Evolutionary conservation across 2,329 filamentous ascomycete genomes (phyloP).

Genomic region (Sarocladium kiliense): DNA sequence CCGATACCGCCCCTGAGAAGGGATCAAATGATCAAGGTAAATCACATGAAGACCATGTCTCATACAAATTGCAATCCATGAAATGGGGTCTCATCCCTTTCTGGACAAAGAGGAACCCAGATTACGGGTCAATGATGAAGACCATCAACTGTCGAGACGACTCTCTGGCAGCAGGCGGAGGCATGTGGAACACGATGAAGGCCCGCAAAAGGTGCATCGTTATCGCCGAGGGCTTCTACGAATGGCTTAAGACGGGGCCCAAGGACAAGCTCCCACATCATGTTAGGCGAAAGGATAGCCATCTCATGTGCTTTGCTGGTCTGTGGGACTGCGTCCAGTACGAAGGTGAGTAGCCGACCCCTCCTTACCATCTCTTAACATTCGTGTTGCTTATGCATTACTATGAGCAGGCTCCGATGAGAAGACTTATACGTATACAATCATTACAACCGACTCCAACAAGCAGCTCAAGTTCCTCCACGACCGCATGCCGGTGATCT

Average conservation of each 20-base stretch:
- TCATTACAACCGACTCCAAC: conserved; percentile 89
- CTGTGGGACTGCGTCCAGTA: conserved; percentile 86
- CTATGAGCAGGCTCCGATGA: conserved; percentile 36
- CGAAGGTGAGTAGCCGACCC: conserved; percentile 52
- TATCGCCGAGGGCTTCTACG: conserved; percentile 88
- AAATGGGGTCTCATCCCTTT: conserved; percentile 94
- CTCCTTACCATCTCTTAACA: background rate
- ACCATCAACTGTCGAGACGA: conserved; percentile 96
- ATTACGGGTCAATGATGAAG: conserved; percentile 72
- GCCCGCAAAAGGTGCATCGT: conserved; percentile 82
- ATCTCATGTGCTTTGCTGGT: conserved; percentile 83
- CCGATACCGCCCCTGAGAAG: conserved; percentile 7
- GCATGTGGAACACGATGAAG: conserved; percentile 94
- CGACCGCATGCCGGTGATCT: conserved; percentile 90
- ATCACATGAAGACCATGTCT: conserved; percentile 26
- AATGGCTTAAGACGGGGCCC: conserved; percentile 77
- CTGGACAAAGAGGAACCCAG: conserved; percentile 82
- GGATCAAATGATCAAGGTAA: background rate
- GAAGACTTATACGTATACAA: conserved; percentile 81
- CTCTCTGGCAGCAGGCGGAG: conserved; percentile 67
- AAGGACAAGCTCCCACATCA: conserved; percentile 85
- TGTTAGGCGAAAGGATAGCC: conserved; percentile 73
- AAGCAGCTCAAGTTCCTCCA: conserved; percentile 81
- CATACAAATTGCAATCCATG: conserved; percentile 85
- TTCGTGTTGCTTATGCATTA: background rate